Base-by-base conservation (phyloP, 2,329 filamentous ascomycete species). In the Aspergillus novoparasiticus region DNA sequence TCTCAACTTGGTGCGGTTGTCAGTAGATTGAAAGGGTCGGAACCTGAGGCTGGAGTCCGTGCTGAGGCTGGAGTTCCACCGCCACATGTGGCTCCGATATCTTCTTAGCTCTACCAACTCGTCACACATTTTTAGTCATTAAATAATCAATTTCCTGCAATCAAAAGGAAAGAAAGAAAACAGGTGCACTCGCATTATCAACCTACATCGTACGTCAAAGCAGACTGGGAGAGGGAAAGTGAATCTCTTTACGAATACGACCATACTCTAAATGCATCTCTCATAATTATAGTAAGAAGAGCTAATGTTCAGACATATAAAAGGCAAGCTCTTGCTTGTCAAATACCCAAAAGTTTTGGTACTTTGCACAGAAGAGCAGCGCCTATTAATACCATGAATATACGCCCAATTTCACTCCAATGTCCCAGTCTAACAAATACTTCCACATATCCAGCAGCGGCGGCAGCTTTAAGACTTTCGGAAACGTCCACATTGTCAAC, bases 401-500 rank as follows among this genome's bases (percentile, higher is more conserved):
- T 79, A 66, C 80, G 74, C 11, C 75, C 75, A 60, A 82, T 68
- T 65, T 83, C 81, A 43, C 69, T 69, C 80, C 78, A 82, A 58
- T 79, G 79, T 14, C 73, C 72, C 41, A 81, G 68, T 34, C 74
- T 74, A 63, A 82, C 79, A 64, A 79, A 73, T 0, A 79, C 76
- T 60, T 82, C 80, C 26, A 80, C 76, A 68, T 79, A 81, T 23
- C 80, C 81, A 45, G 71, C 72, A 46, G 71, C 72, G 26, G 74
- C 72, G 57, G 73, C 76, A 34, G 68, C 61, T 64, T 74, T 71
- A 59, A 76, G 75, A 48, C 67, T 68, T 23, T 68, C 63, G 16
- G 70, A 65, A 51, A 63, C 72, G 64, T 83, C 82, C 14, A 78
- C 78, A 23, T 78, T 80, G 60, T 82, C 81, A 73, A 75, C 82